Evolutionary conservation across 2,329 filamentous ascomycete genomes (phyloP).

Genomic region (Fusarium denticulatum): DNA sequence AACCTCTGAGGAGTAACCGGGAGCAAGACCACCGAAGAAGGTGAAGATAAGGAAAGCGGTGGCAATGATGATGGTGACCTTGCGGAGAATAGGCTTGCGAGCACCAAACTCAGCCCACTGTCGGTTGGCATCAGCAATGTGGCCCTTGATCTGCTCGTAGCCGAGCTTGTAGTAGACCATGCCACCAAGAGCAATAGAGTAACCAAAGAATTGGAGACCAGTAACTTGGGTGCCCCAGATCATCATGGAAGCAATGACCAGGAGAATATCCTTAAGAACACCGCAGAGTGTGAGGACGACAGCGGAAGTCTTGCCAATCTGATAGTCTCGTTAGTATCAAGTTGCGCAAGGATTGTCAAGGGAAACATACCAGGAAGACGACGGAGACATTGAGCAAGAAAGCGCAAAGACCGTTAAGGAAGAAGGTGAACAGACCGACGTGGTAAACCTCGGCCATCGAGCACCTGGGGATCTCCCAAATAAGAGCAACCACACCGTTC

Average conservation of each 20-base stretch:
- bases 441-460: constrained; percentile 75
- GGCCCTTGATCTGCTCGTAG: constrained; percentile 83
- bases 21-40: constrained; percentile 74
- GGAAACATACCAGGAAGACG: constrained; percentile 77
- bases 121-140: constrained; percentile 75
- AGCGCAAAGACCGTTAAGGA: constrained; percentile 80
- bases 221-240: constrained; percentile 83
- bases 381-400: constrained; percentile 87
- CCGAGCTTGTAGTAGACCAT: constrained; percentile 88
- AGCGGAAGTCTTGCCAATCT: constrained; percentile 90
- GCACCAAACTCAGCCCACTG: constrained; percentile 89
- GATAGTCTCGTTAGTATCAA: constrained; percentile 40
- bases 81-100: constrained; percentile 79
- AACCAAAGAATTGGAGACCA: constrained; percentile 82
- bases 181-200: constrained; percentile 80
- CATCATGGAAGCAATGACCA: constrained; percentile 81
- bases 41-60: constrained; percentile 73
- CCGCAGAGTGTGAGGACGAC: constrained; percentile 87
- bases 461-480: constrained; percentile 78
- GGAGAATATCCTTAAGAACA: constrained; percentile 88
- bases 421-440: constrained; percentile 77
- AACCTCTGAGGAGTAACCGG: constrained; percentile 66
- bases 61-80: constrained; percentile 75
- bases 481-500: constrained; percentile 78
- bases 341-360: no score